These are phyloP conservation scores for Lenwebbia sp. DNA, from an alignment of 345 rosid genomes.

Conservation along the genomic window DNA sequence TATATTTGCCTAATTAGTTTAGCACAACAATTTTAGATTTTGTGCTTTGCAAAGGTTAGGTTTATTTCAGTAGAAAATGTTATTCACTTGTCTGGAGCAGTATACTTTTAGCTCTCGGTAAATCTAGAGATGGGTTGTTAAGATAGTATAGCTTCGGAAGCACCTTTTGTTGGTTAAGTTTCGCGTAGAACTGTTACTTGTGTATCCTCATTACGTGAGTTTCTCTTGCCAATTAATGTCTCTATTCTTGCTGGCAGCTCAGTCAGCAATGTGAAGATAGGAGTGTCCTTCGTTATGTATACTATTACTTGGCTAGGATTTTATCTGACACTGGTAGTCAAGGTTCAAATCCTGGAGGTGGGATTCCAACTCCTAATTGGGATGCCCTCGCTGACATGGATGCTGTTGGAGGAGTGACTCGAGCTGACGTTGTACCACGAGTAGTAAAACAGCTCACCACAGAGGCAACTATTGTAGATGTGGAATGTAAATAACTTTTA, in stretches of 20 bases:
- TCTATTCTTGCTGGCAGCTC: conserved; percentile 44
- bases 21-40: background rate
- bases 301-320: conserved; percentile 95
- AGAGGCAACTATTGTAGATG: conserved; percentile 67
- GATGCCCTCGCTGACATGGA: conserved; percentile 99
- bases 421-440: conserved; percentile 97
- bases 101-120: background rate
- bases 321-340: conserved; percentile 78
- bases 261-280: conserved; percentile 95
- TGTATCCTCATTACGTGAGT: background rate
- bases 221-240: background rate
- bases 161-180: background rate
- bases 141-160: no score
- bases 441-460: conserved; percentile 70
- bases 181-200: background rate
- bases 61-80: background rate
- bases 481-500: conserved; percentile 53
- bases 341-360: conserved; percentile 91
- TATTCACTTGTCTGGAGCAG: background rate
- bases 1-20: background rate
- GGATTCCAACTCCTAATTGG: conserved; percentile 99
- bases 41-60: background rate
- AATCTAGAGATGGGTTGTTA: background rate
- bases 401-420: conserved; percentile 94
- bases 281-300: conserved; percentile 90